These are phyloP conservation scores for Prototheca cutis DNA, from an alignment of 163 green algal species.

Conservation along the genomic window DNA sequence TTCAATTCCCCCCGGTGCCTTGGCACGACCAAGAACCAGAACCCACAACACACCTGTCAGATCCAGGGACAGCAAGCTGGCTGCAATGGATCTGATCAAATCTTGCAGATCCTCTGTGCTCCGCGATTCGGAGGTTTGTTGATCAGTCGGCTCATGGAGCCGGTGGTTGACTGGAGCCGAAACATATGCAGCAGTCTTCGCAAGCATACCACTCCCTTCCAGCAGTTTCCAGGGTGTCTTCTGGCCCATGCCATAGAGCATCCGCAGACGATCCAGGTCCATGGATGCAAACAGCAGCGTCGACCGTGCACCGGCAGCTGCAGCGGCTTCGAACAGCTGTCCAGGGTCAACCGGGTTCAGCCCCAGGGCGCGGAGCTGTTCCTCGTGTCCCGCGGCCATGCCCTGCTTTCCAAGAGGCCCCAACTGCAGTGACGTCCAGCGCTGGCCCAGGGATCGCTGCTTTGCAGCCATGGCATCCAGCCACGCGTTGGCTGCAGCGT, in stretches of 20 bases:
- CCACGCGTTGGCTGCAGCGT: slow-evolving; percentile 3
- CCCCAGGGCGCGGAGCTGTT: background rate
- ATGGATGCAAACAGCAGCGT: background rate
- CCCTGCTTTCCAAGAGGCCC: background rate
- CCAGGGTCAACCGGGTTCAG: background rate
- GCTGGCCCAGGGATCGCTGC: background rate
- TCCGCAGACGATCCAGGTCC: background rate
- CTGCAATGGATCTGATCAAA: no score
- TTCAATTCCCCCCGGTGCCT: no score
- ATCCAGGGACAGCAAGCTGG: no score
- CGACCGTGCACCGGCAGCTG: background rate
- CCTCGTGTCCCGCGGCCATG: slow-evolving; percentile 5
- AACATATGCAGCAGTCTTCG: no score
- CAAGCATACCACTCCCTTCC: no score
- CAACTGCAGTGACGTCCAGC: background rate
- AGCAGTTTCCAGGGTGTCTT: no score
- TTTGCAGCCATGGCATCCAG: background rate
- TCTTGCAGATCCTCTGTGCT: no score
- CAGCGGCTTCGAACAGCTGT: background rate
- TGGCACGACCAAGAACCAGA: no score
- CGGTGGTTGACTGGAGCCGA: no score
- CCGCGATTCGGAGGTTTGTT: no score
- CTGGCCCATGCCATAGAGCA: background rate
- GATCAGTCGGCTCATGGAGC: no score
- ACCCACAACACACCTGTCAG: no score